Evolutionary conservation across 108 stramenopile species (phyloP).

Genomic region (Skeletonema marinoi): DNA sequence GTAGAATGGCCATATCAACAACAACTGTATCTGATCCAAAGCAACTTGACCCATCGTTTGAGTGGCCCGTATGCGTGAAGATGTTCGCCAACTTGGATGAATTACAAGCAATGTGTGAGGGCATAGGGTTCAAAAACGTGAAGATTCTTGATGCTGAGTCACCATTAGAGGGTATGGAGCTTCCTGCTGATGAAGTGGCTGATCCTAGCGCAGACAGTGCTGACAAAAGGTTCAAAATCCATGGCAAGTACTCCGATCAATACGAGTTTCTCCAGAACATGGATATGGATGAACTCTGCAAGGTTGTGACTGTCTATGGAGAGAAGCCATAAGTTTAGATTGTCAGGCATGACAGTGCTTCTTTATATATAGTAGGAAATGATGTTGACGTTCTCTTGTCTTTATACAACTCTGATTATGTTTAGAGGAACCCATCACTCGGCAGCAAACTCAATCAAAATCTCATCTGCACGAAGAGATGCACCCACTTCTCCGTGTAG

Average conservation of each 20-base stretch:
- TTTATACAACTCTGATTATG: too few relatives aligned
- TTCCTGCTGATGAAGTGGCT: slow-evolving; percentile 46
- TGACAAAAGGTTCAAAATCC: slow-evolving; percentile 45
- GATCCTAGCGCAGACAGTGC: not conserved
- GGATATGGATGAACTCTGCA: slow-evolving; percentile 79
- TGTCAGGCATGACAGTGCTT: too few relatives aligned
- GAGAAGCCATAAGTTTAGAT: slow-evolving; percentile 42
- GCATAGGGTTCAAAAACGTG: slow-evolving; percentile 66
- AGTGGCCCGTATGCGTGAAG: slow-evolving; percentile 81
- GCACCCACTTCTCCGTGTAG: slow-evolving; percentile 69
- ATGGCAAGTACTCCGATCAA: slow-evolving; percentile 65
- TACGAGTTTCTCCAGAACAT: slow-evolving; percentile 55
- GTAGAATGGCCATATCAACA: slow-evolving; percentile 52
- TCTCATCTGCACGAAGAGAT: slow-evolving; percentile 76
- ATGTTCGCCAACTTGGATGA: slow-evolving; percentile 69
- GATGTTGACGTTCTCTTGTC: too few relatives aligned
- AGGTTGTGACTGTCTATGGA: slow-evolving; percentile 69
- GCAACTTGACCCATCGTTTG: slow-evolving; percentile 54
- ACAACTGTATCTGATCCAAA: slow-evolving; percentile 49
- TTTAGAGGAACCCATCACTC: not conserved
- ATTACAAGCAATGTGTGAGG: slow-evolving; percentile 64
- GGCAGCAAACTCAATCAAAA: slow-evolving; percentile 73
- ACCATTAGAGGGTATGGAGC: slow-evolving; percentile 60
- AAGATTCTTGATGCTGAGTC: slow-evolving; percentile 62
- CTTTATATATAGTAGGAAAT: too few relatives aligned